phyloP scores from a whole-genome alignment of 768 basidiomycete species.

The Coprinopsis strossmayeri region DNA sequence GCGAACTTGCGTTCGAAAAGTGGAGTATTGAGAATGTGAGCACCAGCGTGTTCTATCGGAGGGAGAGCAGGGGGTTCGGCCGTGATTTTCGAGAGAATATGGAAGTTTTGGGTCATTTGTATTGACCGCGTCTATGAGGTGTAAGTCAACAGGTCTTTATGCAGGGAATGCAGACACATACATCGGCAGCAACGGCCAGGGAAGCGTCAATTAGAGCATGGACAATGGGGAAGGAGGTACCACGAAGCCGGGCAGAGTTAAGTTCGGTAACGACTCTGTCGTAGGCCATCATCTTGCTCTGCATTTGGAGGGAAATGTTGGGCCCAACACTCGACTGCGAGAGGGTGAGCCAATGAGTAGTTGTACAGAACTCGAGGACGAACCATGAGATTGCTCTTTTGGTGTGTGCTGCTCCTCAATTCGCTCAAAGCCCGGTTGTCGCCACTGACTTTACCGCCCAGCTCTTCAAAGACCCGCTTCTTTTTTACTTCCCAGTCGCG shows the following conservation, averaged over 20 bases:
- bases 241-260: constrained; percentile 66
- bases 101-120: constrained; percentile 66
- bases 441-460: constrained; percentile 59
- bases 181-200: constrained; percentile 49
- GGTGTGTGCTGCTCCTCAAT: constrained; percentile 55
- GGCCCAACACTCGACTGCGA: constrained; percentile 35
- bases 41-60: constrained; percentile 70
- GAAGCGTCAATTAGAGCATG: constrained; percentile 69
- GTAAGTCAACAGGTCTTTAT: constrained; percentile 1
- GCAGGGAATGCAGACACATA: constrained; percentile 24
- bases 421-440: constrained; percentile 52
- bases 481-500: constrained; percentile 90
- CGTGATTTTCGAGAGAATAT: constrained; percentile 71
- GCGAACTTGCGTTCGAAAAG: constrained; percentile 81
- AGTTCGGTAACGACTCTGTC: constrained; percentile 76
- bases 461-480: constrained; percentile 82
- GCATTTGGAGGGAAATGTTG: constrained; percentile 69
- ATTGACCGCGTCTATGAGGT: constrained; percentile 36
- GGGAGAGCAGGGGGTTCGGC: constrained; percentile 69
- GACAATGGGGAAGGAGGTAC: constrained; percentile 69
- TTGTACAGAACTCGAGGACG: constrained; percentile 17
- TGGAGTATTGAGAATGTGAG: constrained; percentile 77
- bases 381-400: constrained; percentile 50
- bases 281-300: constrained; percentile 95
- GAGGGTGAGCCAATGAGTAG: neutral